These are phyloP conservation scores for Thermoascus crustaceus DNA, from an alignment of 2,329 filamentous ascomycete species.

Conservation along the genomic window DNA sequence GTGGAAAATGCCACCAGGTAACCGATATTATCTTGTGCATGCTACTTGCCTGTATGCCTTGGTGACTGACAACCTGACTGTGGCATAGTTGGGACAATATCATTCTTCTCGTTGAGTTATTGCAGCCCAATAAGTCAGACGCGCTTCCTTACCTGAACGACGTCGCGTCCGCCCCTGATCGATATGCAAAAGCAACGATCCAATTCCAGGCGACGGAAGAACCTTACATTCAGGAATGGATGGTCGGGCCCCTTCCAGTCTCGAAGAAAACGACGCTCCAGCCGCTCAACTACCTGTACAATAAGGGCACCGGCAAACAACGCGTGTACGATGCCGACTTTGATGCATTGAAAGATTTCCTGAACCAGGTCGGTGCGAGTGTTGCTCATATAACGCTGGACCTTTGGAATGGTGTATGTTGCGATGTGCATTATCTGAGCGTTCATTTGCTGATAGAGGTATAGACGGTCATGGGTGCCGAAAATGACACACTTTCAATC, in stretches of 20 bases:
- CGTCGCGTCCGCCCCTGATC: conserved; percentile 24
- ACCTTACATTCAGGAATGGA: conserved; percentile 42
- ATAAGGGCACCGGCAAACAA: conserved; percentile 29
- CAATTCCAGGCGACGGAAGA: conserved; percentile 37
- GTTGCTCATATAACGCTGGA: conserved; percentile 16
- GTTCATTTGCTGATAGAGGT: background rate
- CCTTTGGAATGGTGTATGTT: conserved; percentile 10
- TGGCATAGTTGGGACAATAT: conserved; percentile 36
- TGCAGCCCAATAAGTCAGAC: conserved; percentile 43
- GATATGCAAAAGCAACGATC: conserved; percentile 42
- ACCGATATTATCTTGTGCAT: background rate
- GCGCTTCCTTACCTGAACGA: conserved; percentile 40
- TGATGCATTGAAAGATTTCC: conserved; percentile 8
- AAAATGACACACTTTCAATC: conserved; percentile 9
- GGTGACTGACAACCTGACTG: no score
- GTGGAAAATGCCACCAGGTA: conserved; percentile 6
- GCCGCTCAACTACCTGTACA: conserved; percentile 38
- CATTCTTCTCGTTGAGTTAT: conserved; percentile 40
- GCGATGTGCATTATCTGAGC: background rate
- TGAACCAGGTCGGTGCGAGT: conserved; percentile 9
- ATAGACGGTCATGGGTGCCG: conserved; percentile 9
- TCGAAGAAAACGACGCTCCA: conserved; percentile 28
- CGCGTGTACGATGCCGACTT: conserved; percentile 18
- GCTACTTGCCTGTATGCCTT: background rate
- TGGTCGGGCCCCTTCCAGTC: conserved; percentile 44